phyloP scores from a whole-genome alignment of 169 alveolate species.

The Cryptosporidium baileyi region DNA sequence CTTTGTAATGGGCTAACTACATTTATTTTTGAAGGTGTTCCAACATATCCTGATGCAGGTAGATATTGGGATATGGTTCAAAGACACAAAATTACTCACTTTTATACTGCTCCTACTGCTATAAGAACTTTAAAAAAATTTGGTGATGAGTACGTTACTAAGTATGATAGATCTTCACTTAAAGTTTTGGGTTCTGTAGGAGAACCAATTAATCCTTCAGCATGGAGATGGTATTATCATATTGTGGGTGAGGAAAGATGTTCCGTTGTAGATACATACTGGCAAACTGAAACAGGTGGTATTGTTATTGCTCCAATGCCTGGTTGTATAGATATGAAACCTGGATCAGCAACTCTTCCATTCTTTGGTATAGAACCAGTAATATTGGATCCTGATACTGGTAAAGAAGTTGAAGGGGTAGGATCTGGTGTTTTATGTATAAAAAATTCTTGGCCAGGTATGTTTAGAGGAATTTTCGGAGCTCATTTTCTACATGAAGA shows the following conservation, averaged over 20 bases:
- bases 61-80: conserved; percentile 87
- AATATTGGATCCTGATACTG: conserved; percentile 85
- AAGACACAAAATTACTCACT: conserved; percentile 89
- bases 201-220: conserved; percentile 93
- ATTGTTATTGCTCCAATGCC: conserved; percentile 91
- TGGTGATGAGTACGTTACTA: conserved; percentile 78
- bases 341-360: conserved; percentile 93
- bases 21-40: conserved; percentile 92
- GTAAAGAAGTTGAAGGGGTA: conserved; percentile 81
- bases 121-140: conserved; percentile 87
- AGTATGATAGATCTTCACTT: conserved; percentile 77
- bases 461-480: conserved; percentile 87
- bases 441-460: conserved; percentile 90
- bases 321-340: conserved; percentile 86
- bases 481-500: conserved; percentile 85
- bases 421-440: conserved; percentile 86
- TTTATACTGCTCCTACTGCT: conserved; percentile 98
- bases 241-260: conserved; percentile 76
- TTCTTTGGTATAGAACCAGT: conserved; percentile 87
- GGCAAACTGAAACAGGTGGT: conserved; percentile 98
- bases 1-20: conserved; percentile 92
- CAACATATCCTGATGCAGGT: conserved; percentile 93
- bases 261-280: conserved; percentile 93
- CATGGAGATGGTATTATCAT: conserved; percentile 93
- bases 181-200: conserved; percentile 88